phyloP scores from a whole-genome alignment of 148 eudicot genomes.

The Tetragonia tetragonoides region DNA sequence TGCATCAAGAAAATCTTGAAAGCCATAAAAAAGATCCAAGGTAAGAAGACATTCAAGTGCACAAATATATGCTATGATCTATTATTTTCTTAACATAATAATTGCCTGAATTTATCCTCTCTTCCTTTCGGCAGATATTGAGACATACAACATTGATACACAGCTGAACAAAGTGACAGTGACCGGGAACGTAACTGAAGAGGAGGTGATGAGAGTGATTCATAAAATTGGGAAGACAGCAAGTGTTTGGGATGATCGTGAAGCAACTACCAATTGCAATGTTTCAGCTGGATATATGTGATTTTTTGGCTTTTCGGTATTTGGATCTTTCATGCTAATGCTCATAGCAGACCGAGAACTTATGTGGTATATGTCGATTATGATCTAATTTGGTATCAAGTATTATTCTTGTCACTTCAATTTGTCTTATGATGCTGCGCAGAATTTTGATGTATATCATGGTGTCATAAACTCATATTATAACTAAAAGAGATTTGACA shows the following conservation, averaged over 20 bases:
- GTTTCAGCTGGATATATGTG: slow-evolving; percentile 18
- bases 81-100: neutral
- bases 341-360: neutral
- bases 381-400: no score
- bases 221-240: slow-evolving; percentile 87
- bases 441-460: no score
- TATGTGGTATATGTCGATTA: neutral
- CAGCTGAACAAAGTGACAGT: slow-evolving; percentile 75
- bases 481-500: no score
- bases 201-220: slow-evolving; percentile 60
- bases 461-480: no score
- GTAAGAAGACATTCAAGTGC: slow-evolving; percentile 24
- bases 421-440: no score
- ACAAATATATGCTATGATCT: neutral
- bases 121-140: slow-evolving; percentile 50
- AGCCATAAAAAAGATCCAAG: slow-evolving; percentile 89
- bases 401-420: no score
- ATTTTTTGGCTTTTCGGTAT: neutral
- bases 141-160: slow-evolving; percentile 75
- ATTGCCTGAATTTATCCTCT: neutral
- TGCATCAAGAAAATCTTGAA: slow-evolving; percentile 95
- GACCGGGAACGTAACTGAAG: slow-evolving; percentile 78
- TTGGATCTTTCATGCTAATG: neutral
- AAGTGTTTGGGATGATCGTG: slow-evolving; percentile 44
- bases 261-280: neutral